These are phyloP conservation scores for Penicillium janthinellum DNA, from an alignment of 2,329 filamentous ascomycete species.

Conservation along the genomic window DNA sequence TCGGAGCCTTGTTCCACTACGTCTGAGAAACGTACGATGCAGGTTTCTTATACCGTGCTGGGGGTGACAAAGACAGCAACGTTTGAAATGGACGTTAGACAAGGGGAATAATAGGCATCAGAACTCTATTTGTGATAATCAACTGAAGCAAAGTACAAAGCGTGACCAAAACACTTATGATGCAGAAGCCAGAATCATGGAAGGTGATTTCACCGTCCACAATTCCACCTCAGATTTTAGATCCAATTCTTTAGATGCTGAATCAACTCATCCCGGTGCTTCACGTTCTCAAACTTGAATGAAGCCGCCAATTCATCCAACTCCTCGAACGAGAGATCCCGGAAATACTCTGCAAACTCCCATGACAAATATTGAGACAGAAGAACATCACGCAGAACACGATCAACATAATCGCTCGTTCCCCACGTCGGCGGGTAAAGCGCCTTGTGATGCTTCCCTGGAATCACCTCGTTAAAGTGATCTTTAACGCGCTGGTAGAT, in stretches of 20 bases:
- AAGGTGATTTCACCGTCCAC: too few relatives aligned
- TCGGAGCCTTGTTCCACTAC: too few relatives aligned
- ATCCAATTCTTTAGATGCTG: not conserved
- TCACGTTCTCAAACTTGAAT: not conserved
- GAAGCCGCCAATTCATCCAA: not conserved
- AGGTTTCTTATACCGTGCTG: too few relatives aligned
- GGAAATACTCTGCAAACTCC: not conserved
- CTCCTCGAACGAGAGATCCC: constrained; percentile 1
- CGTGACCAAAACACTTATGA: too few relatives aligned
- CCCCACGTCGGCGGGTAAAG: not conserved
- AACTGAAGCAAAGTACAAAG: too few relatives aligned
- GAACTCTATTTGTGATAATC: too few relatives aligned
- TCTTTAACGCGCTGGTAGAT: not conserved
- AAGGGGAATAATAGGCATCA: too few relatives aligned
- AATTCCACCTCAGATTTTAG: not conserved
- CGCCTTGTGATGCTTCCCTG: not conserved
- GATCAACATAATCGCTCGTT: not conserved
- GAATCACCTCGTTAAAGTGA: not conserved
- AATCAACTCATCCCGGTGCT: not conserved
- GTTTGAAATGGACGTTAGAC: too few relatives aligned
- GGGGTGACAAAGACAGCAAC: too few relatives aligned
- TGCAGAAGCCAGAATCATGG: too few relatives aligned
- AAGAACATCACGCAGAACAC: not conserved
- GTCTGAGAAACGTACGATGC: too few relatives aligned
- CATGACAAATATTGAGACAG: not conserved